Evolutionary conservation across 2,329 filamentous ascomycete genomes (phyloP), one percentile per base, ranked within the genome.

Genomic region (Whalleya microplaca): DNA sequence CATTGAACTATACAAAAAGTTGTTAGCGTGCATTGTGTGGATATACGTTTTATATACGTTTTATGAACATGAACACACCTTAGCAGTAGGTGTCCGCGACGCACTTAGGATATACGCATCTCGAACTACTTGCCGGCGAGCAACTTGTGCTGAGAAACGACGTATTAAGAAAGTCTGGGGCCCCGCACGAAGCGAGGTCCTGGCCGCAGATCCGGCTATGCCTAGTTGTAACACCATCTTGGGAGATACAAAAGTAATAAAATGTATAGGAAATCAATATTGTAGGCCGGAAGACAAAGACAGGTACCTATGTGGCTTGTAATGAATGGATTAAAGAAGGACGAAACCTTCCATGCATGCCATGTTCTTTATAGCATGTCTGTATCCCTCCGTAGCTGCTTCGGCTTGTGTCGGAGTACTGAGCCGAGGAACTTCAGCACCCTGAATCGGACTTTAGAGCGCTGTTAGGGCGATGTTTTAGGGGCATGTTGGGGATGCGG

Each of bases 101-200:
- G 90, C 95, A 70, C 92, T 93, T 61, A 99, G 76, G 66, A 99
- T 98, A 76, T 98, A 99, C 46, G 91, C 94, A 74, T 97, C 92
- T 70, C 90, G 88, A 51, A 96, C 84, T 71, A 96, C 89, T 75
- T 87, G 79, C 58, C 74, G 75, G 37, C 79, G 69, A n/a, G 72
- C 66, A 41, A 74, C 57, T 49, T 73, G 71, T 14, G 74, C 76
- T 37, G 81, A 82, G 66, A 84, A 84, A 50, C 71, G 72, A 50
- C 81, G 78, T 49, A 71, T 67, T 29, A 32, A 52, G 23, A 55
- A 55, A 46, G 56, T 51, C 53, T 59, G 64, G 51, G 59, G 53
- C 40, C 62, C 61, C 37, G 56, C 53, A 48, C 53, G 57, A 42
- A 64, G 45, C 32, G 63, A 61, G 56, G 58, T 53, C 54, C 65